Percentiles rank a stretch among this genome's conserved stretches.
Conservation (phyloP, 139 green algal species). For the Chlamydomonas asymmetrica region DNA sequence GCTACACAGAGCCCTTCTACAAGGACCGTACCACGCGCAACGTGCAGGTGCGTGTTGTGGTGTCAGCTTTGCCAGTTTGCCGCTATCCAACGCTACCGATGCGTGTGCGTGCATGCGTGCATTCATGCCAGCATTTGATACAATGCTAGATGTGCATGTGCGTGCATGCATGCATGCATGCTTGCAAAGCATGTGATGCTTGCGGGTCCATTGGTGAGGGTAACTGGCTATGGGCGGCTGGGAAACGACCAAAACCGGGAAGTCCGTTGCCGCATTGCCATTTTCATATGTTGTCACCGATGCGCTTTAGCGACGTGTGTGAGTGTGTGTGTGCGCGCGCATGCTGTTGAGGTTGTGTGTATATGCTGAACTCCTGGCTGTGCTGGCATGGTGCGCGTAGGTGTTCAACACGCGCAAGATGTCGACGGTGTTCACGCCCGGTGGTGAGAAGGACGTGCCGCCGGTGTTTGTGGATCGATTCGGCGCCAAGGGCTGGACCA, state of each 20-base stretch:
- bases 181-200: no score
- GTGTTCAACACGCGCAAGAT: conserved; percentile 90
- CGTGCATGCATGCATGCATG: no score
- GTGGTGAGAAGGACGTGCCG: conserved; percentile 80
- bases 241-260: no score
- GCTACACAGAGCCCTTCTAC: conserved; percentile 63
- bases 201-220: no score
- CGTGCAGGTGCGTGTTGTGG: conserved; percentile 38
- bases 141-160: not conserved
- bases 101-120: not conserved
- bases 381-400: no score
- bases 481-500: conserved; percentile 82
- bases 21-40: conserved; percentile 56
- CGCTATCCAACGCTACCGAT: not conserved
- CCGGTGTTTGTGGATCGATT: conserved; percentile 91
- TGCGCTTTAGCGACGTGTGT: no score
- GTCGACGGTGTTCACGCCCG: conserved; percentile 84
- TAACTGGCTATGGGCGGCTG: no score
- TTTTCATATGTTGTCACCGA: no score
- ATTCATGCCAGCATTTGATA: not conserved
- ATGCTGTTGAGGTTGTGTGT: no score
- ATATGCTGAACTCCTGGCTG: no score
- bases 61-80: not conserved
- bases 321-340: no score
- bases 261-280: no score